Evolutionary conservation across 495 filamentous ascomycete genomes (phyloP).

Genomic region (Neurospora sp.): DNA sequence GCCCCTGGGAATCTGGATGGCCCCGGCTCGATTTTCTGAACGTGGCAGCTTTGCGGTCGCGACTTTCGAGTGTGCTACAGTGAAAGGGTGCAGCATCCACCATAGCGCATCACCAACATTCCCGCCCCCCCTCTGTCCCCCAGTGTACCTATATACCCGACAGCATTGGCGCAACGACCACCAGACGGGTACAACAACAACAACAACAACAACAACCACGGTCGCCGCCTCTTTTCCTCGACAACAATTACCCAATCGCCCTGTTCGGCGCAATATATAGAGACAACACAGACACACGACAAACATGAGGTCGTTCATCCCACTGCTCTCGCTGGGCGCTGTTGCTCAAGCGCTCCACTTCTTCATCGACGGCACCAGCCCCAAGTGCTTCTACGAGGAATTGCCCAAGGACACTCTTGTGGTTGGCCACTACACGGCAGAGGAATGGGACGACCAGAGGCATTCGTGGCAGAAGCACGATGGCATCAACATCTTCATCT

Average conservation of each 20-base stretch:
- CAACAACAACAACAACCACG: not conserved
- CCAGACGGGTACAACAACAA: not conserved
- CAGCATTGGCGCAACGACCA: not conserved
- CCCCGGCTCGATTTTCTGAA: slow-evolving; percentile 24
- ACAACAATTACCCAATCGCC: not conserved
- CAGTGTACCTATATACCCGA: not conserved
- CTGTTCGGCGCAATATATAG: not conserved
- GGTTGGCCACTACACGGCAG: slow-evolving; percentile 79
- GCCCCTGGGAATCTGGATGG: not conserved
- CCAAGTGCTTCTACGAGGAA: slow-evolving; percentile 96
- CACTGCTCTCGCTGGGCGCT: slow-evolving; percentile 38
- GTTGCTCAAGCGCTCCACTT: slow-evolving; percentile 79
- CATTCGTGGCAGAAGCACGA: slow-evolving; percentile 58
- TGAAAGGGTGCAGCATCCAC: not conserved
- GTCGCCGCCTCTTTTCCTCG: not conserved
- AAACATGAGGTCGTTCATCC: slow-evolving; percentile 41
- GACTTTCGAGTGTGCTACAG: not conserved
- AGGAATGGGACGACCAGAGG: slow-evolving; percentile 60
- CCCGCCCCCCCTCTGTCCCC: not conserved
- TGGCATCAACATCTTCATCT: slow-evolving; percentile 72
- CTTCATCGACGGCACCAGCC: slow-evolving; percentile 74
- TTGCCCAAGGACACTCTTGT: slow-evolving; percentile 93
- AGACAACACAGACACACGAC: not conserved
- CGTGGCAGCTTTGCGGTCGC: slow-evolving; percentile 32
- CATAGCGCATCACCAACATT: not conserved